A percentile compares a stretch with the other conserved stretches of the same genome.
These are phyloP conservation scores for Tagetes erecta DNA, from an alignment of 129 eudicot species.

Conservation along the genomic window DNA sequence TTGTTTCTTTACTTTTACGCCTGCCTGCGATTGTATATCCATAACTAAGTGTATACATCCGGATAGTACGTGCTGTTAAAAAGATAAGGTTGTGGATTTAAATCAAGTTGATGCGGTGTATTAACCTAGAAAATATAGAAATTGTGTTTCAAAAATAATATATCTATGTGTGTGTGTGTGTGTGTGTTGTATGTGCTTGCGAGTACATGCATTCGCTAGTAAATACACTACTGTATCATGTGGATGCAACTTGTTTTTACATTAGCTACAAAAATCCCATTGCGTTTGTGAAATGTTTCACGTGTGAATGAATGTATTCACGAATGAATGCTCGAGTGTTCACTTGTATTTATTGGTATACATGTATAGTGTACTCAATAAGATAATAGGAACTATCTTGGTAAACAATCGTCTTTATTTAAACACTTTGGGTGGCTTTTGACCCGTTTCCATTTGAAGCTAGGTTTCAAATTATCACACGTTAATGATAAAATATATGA, in stretches of 20 bases:
- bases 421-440: background rate
- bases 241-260: background rate
- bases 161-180: too few relatives aligned
- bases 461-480: background rate
- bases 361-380: background rate
- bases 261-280: background rate
- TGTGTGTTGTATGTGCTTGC: too few relatives aligned
- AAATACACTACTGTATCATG: background rate
- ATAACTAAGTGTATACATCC: too few relatives aligned
- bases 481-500: background rate
- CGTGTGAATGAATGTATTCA: background rate
- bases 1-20: too few relatives aligned
- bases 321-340: background rate
- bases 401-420: background rate
- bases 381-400: background rate
- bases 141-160: too few relatives aligned
- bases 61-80: too few relatives aligned
- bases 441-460: background rate
- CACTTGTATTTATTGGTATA: background rate
- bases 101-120: too few relatives aligned
- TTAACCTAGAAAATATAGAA: too few relatives aligned
- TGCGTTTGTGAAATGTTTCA: background rate
- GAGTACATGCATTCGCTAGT: too few relatives aligned
- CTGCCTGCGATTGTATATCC: too few relatives aligned
- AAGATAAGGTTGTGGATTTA: too few relatives aligned